These are phyloP conservation scores for Fusarium fujikuroi DNA, from an alignment of 2,329 filamentous ascomycete species.

Conservation along the genomic window DNA sequence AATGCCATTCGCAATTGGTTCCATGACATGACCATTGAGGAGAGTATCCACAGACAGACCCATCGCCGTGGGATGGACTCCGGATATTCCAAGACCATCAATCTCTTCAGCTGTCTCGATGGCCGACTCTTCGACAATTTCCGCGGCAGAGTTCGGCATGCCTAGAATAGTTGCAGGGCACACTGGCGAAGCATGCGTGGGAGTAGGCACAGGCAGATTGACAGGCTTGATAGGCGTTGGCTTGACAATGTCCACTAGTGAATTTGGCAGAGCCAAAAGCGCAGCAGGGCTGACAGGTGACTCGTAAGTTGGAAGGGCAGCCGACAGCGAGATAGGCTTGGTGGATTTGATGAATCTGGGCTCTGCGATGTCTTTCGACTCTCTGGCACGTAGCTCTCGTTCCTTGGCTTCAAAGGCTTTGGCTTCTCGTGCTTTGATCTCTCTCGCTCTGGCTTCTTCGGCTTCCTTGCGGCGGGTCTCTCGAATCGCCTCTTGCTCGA, in stretches of 20 bases:
- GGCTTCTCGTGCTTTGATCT: constrained; percentile 37
- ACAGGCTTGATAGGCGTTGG: constrained; percentile 2
- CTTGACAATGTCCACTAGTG: constrained; percentile 41
- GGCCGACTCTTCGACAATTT: neutral
- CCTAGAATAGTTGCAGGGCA: constrained; percentile 59
- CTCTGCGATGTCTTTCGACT: constrained; percentile 6
- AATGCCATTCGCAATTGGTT: neutral
- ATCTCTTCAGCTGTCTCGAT: neutral
- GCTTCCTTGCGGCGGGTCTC: constrained; percentile 67
- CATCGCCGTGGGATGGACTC: neutral
- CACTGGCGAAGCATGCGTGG: constrained; percentile 51
- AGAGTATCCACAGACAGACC: constrained; percentile 17
- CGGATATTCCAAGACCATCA: constrained; percentile 7
- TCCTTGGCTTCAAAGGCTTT: constrained; percentile 17
- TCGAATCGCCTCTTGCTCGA: constrained; percentile 85
- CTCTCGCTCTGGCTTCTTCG: constrained; percentile 37
- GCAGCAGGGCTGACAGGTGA: constrained; percentile 58
- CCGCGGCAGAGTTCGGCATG: constrained; percentile 62
- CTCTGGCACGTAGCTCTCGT: constrained; percentile 2
- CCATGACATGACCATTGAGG: neutral
- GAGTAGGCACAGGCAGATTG: neutral
- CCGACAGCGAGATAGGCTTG: constrained; percentile 1
- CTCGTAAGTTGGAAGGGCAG: neutral
- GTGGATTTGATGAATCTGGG: neutral
- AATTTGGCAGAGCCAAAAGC: constrained; percentile 68